Base-by-base conservation (phyloP, 192 early-diverging fungal species). In the Coemansia sp. region DNA sequence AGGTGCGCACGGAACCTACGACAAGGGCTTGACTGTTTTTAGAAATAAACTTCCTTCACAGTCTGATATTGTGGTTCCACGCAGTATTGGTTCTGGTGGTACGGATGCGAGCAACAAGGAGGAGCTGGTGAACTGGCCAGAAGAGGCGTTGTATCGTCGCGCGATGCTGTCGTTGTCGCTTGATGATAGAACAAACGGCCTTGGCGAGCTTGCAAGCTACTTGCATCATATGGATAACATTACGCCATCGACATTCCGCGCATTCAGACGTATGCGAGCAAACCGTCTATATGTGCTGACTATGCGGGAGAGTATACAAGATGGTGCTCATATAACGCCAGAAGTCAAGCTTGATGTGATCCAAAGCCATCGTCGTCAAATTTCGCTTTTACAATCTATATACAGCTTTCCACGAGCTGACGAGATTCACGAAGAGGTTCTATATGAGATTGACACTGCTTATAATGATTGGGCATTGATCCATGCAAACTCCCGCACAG, bases 131-230 rank as follows among this genome's bases (percentile, higher is more conserved):
- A 79, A 88, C 56, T 92, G 92, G 89, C 68, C 84, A 10, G 90
- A 93, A 61, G 85, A 89, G 63, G 88, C 88, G 16, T 69, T 93
- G 65, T 93, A 92, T 72, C 86, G 89, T 26, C 84, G 83, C 5
- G 70, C 83, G 7, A 74, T 91, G 65, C 61, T 89, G 47, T 56
- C 71, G 38, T 48, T 81, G 68, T 62, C 70, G 49, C 70, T 71
- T 23, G 68, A 53, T 64, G 70, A 64, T 45, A 63, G 23, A 5
- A 38, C 52, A n/a, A 23, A 37, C 21, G 65, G 70, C 21, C 3
- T 70, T 48, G 53, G 40, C 21, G 56, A 59, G 42, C 52, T 87
- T 71, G 62, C 73, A 63, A 38, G 67, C 50, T 83, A 83, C 43
- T 80, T 87, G 58, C 66, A 71, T 40, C 65, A 62, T 12, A 76